Percentiles rank a stretch among this genome's conserved stretches.
These are phyloP conservation scores for Maudiozyma saulgeensis DNA, from an alignment of 805 yeast genomes.

Conservation along the genomic window DNA sequence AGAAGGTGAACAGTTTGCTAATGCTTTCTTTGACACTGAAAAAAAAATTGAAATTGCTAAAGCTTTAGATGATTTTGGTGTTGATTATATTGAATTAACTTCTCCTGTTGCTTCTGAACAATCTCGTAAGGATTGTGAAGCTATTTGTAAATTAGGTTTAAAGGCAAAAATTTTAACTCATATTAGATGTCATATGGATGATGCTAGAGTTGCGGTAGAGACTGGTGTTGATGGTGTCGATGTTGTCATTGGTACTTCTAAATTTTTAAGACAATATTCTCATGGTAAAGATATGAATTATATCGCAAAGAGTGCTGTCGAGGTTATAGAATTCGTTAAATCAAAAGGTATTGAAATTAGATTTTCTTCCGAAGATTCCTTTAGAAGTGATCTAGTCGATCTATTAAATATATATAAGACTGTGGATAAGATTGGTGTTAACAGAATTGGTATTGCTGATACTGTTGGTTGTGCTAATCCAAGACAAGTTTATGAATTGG, in stretches of 20 bases:
- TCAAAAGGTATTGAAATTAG: slow-evolving; percentile 94
- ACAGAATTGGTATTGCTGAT: slow-evolving; percentile 98
- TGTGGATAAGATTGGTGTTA: slow-evolving; percentile 94
- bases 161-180: slow-evolving; percentile 94
- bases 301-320: slow-evolving; percentile 91
- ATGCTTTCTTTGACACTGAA: slow-evolving; percentile 89
- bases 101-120: slow-evolving; percentile 98
- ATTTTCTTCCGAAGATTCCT: slow-evolving; percentile 94
- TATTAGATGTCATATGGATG: slow-evolving; percentile 98
- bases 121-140: slow-evolving; percentile 88
- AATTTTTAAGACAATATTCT: slow-evolving; percentile 84
- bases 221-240: slow-evolving; percentile 99
- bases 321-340: slow-evolving; percentile 95
- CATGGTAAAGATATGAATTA: slow-evolving; percentile 99
- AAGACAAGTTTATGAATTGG: slow-evolving; percentile 94
- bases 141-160: slow-evolving; percentile 93
- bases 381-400: slow-evolving; percentile 94
- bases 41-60: slow-evolving; percentile 94
- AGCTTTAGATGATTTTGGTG: slow-evolving; percentile 96
- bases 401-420: slow-evolving; percentile 90
- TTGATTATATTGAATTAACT: slow-evolving; percentile 93
- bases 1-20: slow-evolving; percentile 98
- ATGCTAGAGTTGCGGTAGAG: slow-evolving; percentile 92
- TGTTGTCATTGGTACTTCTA: slow-evolving; percentile 95
- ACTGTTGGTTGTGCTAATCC: slow-evolving; percentile 99